phyloP scores from a whole-genome alignment of 2,329 filamentous ascomycete species.

The Dactylellina cionopaga region DNA sequence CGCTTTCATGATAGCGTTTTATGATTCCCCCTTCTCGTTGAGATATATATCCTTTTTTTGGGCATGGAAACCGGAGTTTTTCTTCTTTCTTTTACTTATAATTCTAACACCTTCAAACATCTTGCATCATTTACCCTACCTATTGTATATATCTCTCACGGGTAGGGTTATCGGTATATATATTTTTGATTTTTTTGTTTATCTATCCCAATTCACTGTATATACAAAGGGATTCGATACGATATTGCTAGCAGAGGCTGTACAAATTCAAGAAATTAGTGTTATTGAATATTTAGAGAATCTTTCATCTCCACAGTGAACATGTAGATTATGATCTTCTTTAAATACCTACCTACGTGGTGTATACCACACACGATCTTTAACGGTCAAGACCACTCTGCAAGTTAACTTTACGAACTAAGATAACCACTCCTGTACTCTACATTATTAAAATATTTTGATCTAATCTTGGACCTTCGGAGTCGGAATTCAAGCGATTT shows the following conservation, averaged over 20 bases:
- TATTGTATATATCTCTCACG: slow-evolving; percentile 8
- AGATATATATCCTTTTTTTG: slow-evolving; percentile 4
- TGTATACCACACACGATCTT: too few species aligned
- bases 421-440: too few species aligned
- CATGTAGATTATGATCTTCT: too few species aligned
- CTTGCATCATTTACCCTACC: background rate
- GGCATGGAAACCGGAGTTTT: slow-evolving; percentile 21
- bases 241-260: background rate
- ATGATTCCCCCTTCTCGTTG: slow-evolving; percentile 10
- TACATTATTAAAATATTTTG: too few species aligned
- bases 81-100: background rate
- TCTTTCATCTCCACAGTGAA: too few species aligned
- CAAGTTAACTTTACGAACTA: too few species aligned
- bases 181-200: background rate
- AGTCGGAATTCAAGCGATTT: too few species aligned
- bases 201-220: background rate
- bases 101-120: background rate
- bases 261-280: background rate
- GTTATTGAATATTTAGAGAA: too few species aligned
- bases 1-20: slow-evolving; percentile 3
- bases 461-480: too few species aligned
- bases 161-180: background rate
- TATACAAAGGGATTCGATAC: background rate
- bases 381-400: too few species aligned
- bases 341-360: too few species aligned